These are phyloP conservation scores for Coniochaeta prunicola DNA, from an alignment of 2,329 filamentous ascomycete genomes.

Conservation along the genomic window DNA sequence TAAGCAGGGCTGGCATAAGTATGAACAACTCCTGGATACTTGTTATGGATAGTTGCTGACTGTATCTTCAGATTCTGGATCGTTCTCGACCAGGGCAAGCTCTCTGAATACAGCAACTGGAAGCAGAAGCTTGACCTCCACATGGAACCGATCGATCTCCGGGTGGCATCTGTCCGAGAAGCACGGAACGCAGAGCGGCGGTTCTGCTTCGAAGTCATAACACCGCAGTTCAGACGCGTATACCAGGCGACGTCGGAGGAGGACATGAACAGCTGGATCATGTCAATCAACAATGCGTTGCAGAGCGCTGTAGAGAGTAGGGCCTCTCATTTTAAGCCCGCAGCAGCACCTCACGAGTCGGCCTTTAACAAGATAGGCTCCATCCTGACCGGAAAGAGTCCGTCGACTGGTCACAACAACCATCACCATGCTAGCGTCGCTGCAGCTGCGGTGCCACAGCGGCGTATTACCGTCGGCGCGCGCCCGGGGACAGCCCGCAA, in stretches of 20 bases:
- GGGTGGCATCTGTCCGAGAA: constrained; percentile 94
- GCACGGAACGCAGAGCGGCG: constrained; percentile 88
- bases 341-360: constrained; percentile 36
- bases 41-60: constrained; percentile 8
- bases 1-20: constrained; percentile 99
- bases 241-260: constrained; percentile 98
- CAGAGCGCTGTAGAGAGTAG: constrained; percentile 91
- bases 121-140: constrained; percentile 95
- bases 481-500: constrained; percentile 68
- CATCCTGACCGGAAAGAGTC: constrained; percentile 85
- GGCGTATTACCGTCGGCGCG: constrained; percentile 87
- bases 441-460: constrained; percentile 54
- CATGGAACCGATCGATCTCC: constrained; percentile 94
- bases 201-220: constrained; percentile 98
- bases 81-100: constrained; percentile 89
- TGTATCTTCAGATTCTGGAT: constrained; percentile 78
- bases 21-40: constrained; percentile 30
- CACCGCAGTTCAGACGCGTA: constrained; percentile 88
- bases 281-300: constrained; percentile 91
- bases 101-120: constrained; percentile 99
- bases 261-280: constrained; percentile 96
- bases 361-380: constrained; percentile 73
- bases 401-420: constrained; percentile 50
- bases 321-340: constrained; percentile 44
- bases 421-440: constrained; percentile 29